Evolutionary conservation across 192 early-diverging fungal genomes (phyloP), one percentile per base, ranked within the genome.

Genomic region (Backusella liffmaniae): DNA sequence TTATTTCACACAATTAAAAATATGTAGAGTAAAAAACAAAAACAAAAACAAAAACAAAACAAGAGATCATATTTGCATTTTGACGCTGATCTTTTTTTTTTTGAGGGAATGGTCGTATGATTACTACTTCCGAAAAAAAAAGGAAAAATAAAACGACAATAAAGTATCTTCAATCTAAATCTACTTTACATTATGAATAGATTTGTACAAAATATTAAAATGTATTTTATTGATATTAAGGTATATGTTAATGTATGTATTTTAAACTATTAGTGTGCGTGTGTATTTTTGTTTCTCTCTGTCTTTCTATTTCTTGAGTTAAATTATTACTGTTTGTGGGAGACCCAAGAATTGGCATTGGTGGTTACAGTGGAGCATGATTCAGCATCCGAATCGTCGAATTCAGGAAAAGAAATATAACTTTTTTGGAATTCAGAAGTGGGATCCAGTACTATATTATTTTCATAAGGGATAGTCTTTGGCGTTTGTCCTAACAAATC

Each of bases 351-450:
- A 23, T 69, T 35, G 18, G 34, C 67, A 29, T 62, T 26, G 29
- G 56, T 62, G 23, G 56, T 62, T 62, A 62, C 56, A 62, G 56
- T 62, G n/a, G 21, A 26, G 56, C 56, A 62, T 4, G 35, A 41
- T 26, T 69, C 67, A 21, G 67, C 21, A 26, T 69, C 67, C 3
- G 71, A 37, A 21, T 73, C 72, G 16, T 65, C 66, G 12, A 73
- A 65, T 62, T 73, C 72, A 37, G 72, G 72, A 42, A 73, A 73
- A 18, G 72, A 73, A 29, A 73, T 37, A 41, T 73, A 73, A 21
- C 72, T 73, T 30, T 65, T 73, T 62, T 73, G 72, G 29, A 73
- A 73, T 65, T 73, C 72, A 35, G 72, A 73, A 29, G 29, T 15
- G 30, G 41, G 70, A 71, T 71, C 70, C 44, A 49, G 21, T 13